A percentile compares a stretch with the other conserved stretches of the same genome.
These are phyloP conservation scores for Plasmodium fragile DNA, from an alignment of 169 alveolate genomes.

Conservation along the genomic window DNA sequence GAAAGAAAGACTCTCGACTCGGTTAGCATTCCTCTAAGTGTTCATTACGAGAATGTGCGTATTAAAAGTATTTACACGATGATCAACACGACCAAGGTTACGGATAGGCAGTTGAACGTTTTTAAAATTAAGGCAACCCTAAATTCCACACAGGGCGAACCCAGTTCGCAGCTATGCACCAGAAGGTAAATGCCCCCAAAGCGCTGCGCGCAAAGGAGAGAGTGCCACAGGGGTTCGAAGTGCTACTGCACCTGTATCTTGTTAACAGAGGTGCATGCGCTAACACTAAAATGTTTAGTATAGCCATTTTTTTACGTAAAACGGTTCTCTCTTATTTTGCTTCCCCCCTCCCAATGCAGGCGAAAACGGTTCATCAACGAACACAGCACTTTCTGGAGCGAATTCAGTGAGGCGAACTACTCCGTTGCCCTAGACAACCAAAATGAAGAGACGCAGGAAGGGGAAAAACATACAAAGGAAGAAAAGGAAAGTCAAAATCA, in stretches of 20 bases:
- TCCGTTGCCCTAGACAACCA: neutral
- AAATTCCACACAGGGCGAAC: neutral
- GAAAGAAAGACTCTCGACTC: constrained; percentile 12
- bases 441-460: neutral
- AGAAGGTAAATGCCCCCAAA: neutral
- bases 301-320: neutral
- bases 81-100: constrained; percentile 1
- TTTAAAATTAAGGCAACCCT: constrained; percentile 16
- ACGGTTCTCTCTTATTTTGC: neutral
- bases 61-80: constrained; percentile 47
- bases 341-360: neutral
- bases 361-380: constrained; percentile 67
- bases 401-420: constrained; percentile 38
- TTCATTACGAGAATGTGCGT: constrained; percentile 46
- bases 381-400: constrained; percentile 75
- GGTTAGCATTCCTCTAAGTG: constrained; percentile 25
- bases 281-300: neutral
- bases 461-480: neutral
- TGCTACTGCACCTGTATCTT: neutral
- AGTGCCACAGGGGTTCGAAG: neutral
- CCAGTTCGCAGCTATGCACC: neutral
- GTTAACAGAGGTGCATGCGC: neutral
- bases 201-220: neutral
- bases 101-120: neutral
- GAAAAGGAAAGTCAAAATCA: neutral